Evolutionary conservation across 2,329 filamentous ascomycete genomes (phyloP).

Genomic region (Tolypocladium tropicale): DNA sequence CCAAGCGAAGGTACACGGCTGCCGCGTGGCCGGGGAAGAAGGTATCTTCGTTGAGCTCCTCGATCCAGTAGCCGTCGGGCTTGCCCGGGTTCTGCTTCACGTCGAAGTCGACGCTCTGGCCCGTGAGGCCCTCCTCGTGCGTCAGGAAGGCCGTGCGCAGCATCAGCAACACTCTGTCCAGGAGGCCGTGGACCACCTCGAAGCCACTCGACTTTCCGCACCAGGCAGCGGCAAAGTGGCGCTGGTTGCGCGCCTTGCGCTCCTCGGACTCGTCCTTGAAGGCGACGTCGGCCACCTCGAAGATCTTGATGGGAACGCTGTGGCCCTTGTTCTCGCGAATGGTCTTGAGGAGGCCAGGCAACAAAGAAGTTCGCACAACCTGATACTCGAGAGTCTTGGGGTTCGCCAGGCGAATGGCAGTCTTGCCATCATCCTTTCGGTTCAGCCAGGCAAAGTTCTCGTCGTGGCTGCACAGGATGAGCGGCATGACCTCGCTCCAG

Average conservation of each 20-base stretch:
- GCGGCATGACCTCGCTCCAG: slow-evolving; percentile 91
- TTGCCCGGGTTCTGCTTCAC: slow-evolving; percentile 43
- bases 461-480: slow-evolving; percentile 94
- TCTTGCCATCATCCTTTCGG: slow-evolving; percentile 74
- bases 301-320: slow-evolving; percentile 80
- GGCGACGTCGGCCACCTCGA: slow-evolving; percentile 82
- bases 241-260: slow-evolving; percentile 82
- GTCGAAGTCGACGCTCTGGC: slow-evolving; percentile 41
- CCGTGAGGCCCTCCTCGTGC: slow-evolving; percentile 56
- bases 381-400: slow-evolving; percentile 92
- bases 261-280: slow-evolving; percentile 79
- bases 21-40: slow-evolving; percentile 90
- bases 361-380: slow-evolving; percentile 75
- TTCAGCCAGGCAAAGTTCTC: slow-evolving; percentile 97
- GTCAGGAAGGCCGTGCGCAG: slow-evolving; percentile 73
- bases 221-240: slow-evolving; percentile 92
- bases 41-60: slow-evolving; percentile 81
- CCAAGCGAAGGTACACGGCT: slow-evolving; percentile 66
- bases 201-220: slow-evolving; percentile 93
- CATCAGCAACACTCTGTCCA: slow-evolving; percentile 91
- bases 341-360: slow-evolving; percentile 86
- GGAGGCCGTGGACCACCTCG: slow-evolving; percentile 85
- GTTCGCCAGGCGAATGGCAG: slow-evolving; percentile 77
- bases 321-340: slow-evolving; percentile 89
- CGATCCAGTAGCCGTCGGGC: slow-evolving; percentile 81